A percentile compares a stretch with the other conserved stretches of the same genome.
Evolutionary conservation across 2,329 filamentous ascomycete genomes (phyloP).

Genomic region (Corynespora cassiicola): DNA sequence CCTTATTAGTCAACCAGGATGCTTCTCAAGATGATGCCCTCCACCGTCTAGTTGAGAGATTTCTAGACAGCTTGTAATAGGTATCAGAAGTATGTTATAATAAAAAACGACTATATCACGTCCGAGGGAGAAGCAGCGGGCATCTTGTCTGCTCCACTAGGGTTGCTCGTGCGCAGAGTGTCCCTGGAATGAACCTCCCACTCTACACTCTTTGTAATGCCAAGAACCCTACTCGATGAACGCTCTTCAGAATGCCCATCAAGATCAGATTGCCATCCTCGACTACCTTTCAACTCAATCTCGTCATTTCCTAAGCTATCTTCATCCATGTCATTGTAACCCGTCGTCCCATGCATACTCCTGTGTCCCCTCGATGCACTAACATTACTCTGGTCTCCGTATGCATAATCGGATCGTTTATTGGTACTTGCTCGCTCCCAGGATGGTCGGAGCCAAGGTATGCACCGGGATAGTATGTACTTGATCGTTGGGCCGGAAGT

Average conservation of each 20-base stretch:
- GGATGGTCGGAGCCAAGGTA: slow-evolving; percentile 19
- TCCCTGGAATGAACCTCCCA: slow-evolving; percentile 19
- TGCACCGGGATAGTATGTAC: slow-evolving; percentile 18
- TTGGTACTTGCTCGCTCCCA: slow-evolving; percentile 8
- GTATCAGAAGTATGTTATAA: too few species aligned
- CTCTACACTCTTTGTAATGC: slow-evolving; percentile 29
- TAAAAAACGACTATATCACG: too few species aligned
- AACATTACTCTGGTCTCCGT: not conserved
- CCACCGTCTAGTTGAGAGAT: too few species aligned
- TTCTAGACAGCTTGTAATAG: too few species aligned
- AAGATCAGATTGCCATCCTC: slow-evolving; percentile 15
- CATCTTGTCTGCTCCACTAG: too few species aligned
- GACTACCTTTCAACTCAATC: slow-evolving; percentile 26
- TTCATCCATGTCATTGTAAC: slow-evolving; percentile 22
- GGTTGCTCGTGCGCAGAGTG: too few species aligned
- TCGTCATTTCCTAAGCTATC: slow-evolving; percentile 10
- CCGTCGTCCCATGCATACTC: slow-evolving; percentile 3
- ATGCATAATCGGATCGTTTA: slow-evolving; percentile 13
- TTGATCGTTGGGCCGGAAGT: slow-evolving; percentile 21
- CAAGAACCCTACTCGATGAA: slow-evolving; percentile 12
- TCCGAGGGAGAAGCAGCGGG: too few species aligned
- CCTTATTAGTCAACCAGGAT: too few species aligned
- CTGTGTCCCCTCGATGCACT: slow-evolving; percentile 6
- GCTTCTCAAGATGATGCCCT: too few species aligned
- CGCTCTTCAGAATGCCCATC: slow-evolving; percentile 27